Evolutionary conservation across 192 early-diverging fungal genomes (phyloP).

Genomic region (Coemansia sp.): DNA sequence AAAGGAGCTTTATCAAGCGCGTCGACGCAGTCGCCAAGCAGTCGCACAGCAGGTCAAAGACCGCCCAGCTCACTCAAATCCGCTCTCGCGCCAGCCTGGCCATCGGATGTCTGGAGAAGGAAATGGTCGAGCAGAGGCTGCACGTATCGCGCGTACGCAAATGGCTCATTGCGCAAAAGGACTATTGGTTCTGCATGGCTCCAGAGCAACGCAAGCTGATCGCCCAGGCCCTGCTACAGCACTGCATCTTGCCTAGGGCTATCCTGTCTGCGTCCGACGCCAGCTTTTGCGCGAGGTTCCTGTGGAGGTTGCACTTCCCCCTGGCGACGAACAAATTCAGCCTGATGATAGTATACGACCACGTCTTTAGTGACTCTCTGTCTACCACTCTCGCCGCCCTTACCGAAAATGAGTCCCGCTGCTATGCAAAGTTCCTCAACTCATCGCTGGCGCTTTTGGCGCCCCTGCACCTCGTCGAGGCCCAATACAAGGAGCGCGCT

Average conservation of each 20-base stretch:
- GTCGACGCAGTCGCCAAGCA: conserved; percentile 32
- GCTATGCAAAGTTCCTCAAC: conserved; percentile 51
- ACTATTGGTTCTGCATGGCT: conserved; percentile 58
- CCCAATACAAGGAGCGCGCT: conserved; percentile 43
- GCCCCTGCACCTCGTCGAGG: conserved; percentile 32
- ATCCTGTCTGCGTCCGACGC: conserved; percentile 53
- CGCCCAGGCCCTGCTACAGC: conserved; percentile 45
- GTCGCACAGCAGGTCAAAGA: conserved; percentile 29
- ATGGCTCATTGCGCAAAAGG: conserved; percentile 57
- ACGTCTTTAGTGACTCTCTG: conserved; percentile 34
- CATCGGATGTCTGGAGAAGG: conserved; percentile 39
- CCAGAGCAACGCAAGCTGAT: conserved; percentile 38
- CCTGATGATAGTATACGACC: conserved; percentile 52
- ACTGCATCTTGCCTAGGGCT: conserved; percentile 47
- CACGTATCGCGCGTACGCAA: conserved; percentile 48
- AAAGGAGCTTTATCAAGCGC: conserved; percentile 34
- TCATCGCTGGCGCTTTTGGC: conserved; percentile 38
- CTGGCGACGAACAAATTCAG: conserved; percentile 59
- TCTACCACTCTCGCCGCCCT: conserved; percentile 42
- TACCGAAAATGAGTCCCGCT: conserved; percentile 51
- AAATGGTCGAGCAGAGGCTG: conserved; percentile 37
- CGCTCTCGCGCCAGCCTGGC: conserved; percentile 30
- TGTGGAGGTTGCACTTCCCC: conserved; percentile 56
- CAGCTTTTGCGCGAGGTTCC: conserved; percentile 52
- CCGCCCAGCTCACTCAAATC: conserved; percentile 25